Percentiles rank a stretch among this genome's conserved stretches.
These are phyloP conservation scores for Pyrrhoderma lamaoense DNA, from an alignment of 1,284 basidiomycete species.

Conservation along the genomic window DNA sequence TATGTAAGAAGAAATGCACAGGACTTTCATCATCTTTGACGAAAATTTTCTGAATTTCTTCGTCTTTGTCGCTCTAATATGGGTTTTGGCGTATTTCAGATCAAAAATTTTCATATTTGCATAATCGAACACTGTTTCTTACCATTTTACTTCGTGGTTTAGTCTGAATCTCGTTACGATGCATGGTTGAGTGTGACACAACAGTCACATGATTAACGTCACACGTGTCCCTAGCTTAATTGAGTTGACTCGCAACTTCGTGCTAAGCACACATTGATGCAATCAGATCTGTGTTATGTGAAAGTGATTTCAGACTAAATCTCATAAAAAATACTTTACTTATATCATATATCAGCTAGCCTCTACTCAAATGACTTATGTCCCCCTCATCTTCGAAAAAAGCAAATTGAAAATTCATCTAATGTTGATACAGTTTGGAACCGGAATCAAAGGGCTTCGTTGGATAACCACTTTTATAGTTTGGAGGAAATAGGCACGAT, in stretches of 20 bases:
- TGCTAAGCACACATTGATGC: too few species aligned
- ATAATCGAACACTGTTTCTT: not conserved
- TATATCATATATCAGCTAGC: too few species aligned
- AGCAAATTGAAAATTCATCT: not conserved
- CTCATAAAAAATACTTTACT: too few species aligned
- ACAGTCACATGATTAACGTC: too few species aligned
- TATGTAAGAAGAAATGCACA: constrained; percentile 9
- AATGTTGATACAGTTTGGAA: not conserved
- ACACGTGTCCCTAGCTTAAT: too few species aligned
- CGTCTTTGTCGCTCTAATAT: too few species aligned
- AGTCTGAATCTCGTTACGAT: too few species aligned
- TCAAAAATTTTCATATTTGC: not conserved
- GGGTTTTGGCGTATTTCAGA: too few species aligned
- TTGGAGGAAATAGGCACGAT: not conserved
- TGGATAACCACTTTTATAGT: not conserved
- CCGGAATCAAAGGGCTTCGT: not conserved
- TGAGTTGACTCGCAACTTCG: too few species aligned
- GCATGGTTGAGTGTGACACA: too few species aligned
- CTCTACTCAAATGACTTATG: constrained; percentile 8
- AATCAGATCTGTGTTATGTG: too few species aligned
- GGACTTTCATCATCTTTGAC: not conserved
- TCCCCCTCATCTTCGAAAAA: constrained; percentile 11
- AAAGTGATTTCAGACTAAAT: too few species aligned
- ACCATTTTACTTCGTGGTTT: not conserved
- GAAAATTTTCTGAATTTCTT: not conserved